Evolutionary conservation across 495 filamentous ascomycete genomes (phyloP), one percentile per base, ranked within the genome.

Genomic region (Neurospora sp.): DNA sequence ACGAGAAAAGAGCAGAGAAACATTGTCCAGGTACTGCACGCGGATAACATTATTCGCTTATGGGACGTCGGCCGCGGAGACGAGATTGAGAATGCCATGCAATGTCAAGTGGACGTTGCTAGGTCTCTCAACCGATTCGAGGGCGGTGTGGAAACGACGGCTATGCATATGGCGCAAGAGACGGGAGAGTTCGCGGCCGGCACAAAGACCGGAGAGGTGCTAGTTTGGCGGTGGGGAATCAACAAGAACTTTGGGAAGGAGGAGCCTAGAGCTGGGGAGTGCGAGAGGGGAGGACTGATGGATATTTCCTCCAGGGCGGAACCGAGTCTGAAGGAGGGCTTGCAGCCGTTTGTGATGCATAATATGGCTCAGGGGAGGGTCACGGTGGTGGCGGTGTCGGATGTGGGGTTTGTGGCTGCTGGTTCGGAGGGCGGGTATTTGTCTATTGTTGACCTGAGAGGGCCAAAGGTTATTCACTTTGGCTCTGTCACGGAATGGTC

Each of bases 11-110:
- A 97, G 74, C 84, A 88, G 73, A 88, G 96, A 27, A 96, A 93
- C 59, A 84, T 99, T 37, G 83, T 96, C 18, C 90, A 93, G 69
- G 93, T 92, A 5, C 89, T 92, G 0, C 94, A 98, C 80, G 92
- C 89, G 6, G 96, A 98, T 82, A 93, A 94, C 44, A 96, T 91
- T 1, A 82, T 98, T 11, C 86, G 93, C 8, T 83, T 98, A 12
- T 99, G 94, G 94, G 96, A 99, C 80, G 87, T 90, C 38, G 96
- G 96, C 0, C 90, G 95, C 76, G 91, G 88, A 7, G 96, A 98
- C 79, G 94, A 98, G 78, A 90, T 99, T 72, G 96, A 98, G 82
- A 98, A 98, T 77, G 85, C 88, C 37, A 85, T 85, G 14, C 87
- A 93, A 41, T 84, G 98, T 62, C 94, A 98, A 82, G 89, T 96